Evolutionary conservation across 179 eudicot genomes (phyloP), one percentile per base, ranked within the genome.

Genomic region (Beta lomatogona): DNA sequence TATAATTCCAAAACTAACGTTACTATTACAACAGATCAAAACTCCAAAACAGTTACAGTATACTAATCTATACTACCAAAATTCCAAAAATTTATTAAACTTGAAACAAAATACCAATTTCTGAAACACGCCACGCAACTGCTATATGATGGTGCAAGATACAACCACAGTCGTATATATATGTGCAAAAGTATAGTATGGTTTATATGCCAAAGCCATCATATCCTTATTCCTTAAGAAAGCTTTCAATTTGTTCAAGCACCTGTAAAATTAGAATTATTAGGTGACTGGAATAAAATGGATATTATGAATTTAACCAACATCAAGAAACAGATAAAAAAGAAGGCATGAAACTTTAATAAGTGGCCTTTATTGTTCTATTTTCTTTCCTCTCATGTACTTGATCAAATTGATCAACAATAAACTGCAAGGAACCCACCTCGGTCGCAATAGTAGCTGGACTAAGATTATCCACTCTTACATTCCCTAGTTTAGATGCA

Each of bases 401-500:
- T 70, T 36, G 41, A 36, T 54, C 7, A 44, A 48, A 59, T 12
- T 0, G 11, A 53, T 2, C 46, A 64, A 78, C 21, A 16, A 46
- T 0, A 21, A 21, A 15, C 1, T 52, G 22, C 46, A 54, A 57
- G 70, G 14, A 77, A 25, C 36, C 44, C 52, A 94, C 98, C 99
- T 94, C 98, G 70, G 89, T 84, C 10, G 94, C 91, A 73, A 95
- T 95, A 53, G 28, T 82, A 71, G 84, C 81, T 16, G 99, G 95
- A 75, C 91, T 89, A 78, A 95, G 65, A 76, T 86, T 82, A 81
- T 86, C 88, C 77, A 92, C 98, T 84, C 91, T 91, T 71, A 76
- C 58, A 59, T 80, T 58, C 75, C 97, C 96, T 77, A 83, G 87
- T 86, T 92, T 95, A 21, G 89, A 79, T 16, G 99, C 97, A 18